Evolutionary conservation across 345 rosid species (phyloP), one percentile per base, ranked within the genome.

Genomic region (Populus davidiana): DNA sequence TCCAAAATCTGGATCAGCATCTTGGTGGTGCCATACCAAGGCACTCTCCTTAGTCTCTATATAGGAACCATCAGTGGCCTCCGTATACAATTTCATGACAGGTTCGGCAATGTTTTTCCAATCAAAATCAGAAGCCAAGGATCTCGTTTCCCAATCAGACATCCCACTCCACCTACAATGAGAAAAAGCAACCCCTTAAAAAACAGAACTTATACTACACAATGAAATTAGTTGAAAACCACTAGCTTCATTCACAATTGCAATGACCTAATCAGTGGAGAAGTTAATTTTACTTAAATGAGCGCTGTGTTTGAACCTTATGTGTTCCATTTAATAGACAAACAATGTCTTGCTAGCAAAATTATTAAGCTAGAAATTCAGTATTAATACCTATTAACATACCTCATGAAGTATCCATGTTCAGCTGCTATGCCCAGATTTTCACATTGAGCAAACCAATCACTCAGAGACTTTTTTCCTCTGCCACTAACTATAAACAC

Each of bases 11-110:
- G 90, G 89, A 67, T 85, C 93, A 3, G 93, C 93, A 72, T 90
- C 88, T 75, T 86, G 89, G 83, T 88, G 87, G 73, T 90, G 93
- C 93, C 93, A 90, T 29, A 90, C 93, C 82, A 90, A 72, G 72
- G 93, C 93, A 86, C 86, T 90, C 73, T 87, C 91, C 83, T 90
- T 90, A 6, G 72, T 62, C 82, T 90, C 93, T 80, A 90, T 90
- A 70, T 71, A 84, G 12, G 93, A 88, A n/a, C 93, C 93, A 82
- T 90, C 93, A 0, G 93, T 90, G 43, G 91, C 71, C 68, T 90
- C 93, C 5, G 91, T 85, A 71, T 90, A 90, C n/a, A 80, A 72
- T 71, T 71, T 80, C 87, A 90, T 87, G 23, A 90, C 89, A 62
- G 93, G 93, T 72, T 83, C 89, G 14, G 82, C 89, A 5, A 82